Evolutionary conservation across 1,284 basidiomycete species (phyloP).

Genomic region (Heliocybe sulcata): DNA sequence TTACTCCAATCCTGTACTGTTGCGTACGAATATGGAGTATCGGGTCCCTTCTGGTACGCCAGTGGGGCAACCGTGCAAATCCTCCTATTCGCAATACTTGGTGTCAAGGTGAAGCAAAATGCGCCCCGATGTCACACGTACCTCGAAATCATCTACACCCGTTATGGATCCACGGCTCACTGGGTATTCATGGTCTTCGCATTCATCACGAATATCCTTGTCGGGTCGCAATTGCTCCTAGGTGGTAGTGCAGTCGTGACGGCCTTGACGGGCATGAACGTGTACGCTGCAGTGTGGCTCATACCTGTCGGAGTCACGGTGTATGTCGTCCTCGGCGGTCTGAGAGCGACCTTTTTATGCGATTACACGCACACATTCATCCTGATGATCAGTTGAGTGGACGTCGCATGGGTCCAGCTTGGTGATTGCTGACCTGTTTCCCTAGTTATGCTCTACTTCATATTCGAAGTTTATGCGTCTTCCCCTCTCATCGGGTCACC

Average conservation of each 20-base stretch:
- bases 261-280: constrained; percentile 1
- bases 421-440: not conserved
- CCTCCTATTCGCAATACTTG: not conserved
- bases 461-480: not conserved
- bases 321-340: not conserved
- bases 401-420: not conserved
- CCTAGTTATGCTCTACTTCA: not conserved
- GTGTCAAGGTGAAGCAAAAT: not conserved
- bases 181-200: not conserved
- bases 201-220: not conserved
- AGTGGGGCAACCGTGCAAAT: not conserved
- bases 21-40: not conserved
- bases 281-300: not conserved
- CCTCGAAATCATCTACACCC: constrained; percentile 1
- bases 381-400: not conserved
- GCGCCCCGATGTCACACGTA: not conserved
- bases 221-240: not conserved
- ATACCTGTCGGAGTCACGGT: not conserved
- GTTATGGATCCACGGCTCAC: not conserved
- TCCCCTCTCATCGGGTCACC: not conserved
- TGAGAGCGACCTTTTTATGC: not conserved
- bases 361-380: constrained; percentile 1
- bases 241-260: not conserved
- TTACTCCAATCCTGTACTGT: not conserved
- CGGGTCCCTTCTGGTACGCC: not conserved